phyloP scores from a whole-genome alignment of 75 land plant species.

The Chamaecyparis obtusa region DNA sequence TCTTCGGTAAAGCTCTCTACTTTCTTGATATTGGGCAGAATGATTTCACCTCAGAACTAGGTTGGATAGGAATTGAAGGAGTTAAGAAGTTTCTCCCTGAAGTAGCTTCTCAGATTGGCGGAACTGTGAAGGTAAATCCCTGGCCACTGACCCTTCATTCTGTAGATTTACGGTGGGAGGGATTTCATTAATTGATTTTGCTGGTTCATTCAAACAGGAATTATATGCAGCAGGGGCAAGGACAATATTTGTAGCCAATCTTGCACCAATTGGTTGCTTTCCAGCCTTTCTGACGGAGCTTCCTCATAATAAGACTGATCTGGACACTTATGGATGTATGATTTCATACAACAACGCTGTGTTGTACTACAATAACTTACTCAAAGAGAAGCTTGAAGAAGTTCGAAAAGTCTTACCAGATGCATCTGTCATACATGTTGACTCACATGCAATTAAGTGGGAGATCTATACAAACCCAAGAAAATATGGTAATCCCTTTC shows the following conservation, averaged over 20 bases:
- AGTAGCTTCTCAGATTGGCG: constrained; percentile 49
- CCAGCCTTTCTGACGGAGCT: constrained; percentile 53
- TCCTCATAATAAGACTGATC: constrained; percentile 47
- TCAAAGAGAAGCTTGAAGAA: constrained; percentile 31
- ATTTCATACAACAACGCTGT: constrained; percentile 66
- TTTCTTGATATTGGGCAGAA: constrained; percentile 78
- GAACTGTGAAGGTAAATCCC: constrained; percentile 50
- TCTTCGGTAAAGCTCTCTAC: constrained; percentile 58
- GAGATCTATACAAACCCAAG: constrained; percentile 57
- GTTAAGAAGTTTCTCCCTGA: constrained; percentile 62
- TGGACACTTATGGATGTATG: constrained; percentile 69
- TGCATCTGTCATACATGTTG: constrained; percentile 55
- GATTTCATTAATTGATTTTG: not conserved
- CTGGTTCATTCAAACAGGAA: constrained; percentile 25
- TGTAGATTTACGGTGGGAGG: too few species aligned
- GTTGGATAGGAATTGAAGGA: constrained; percentile 44
- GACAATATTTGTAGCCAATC: constrained; percentile 56
- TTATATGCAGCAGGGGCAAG: constrained; percentile 51
- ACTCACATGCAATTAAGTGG: constrained; percentile 47
- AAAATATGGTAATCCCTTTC: constrained; percentile 39
- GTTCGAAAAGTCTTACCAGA: constrained; percentile 28
- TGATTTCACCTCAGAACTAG: constrained; percentile 64
- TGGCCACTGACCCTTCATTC: not conserved
- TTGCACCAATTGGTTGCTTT: constrained; percentile 80
- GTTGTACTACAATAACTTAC: constrained; percentile 49